Conservation (phyloP, 2,329 filamentous ascomycete species). For the Neofusicoccum laricinum region DNA sequence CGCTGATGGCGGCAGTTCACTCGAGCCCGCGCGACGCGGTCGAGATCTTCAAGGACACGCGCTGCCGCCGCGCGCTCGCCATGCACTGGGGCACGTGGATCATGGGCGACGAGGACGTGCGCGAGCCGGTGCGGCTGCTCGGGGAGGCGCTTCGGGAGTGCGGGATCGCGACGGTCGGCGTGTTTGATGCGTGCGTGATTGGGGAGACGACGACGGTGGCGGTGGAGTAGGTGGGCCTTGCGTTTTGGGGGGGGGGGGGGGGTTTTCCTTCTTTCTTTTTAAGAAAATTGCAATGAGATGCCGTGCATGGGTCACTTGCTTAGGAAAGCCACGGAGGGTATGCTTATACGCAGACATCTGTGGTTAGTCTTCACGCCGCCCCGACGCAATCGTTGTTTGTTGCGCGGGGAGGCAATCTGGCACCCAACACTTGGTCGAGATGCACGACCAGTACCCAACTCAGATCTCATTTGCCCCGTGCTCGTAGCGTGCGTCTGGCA, state of each 20-base stretch:
- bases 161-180: conserved; percentile 64
- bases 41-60: conserved; percentile 83
- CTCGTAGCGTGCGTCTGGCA: too few relatives aligned
- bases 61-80: conserved; percentile 72
- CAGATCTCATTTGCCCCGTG: too few relatives aligned
- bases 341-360: too few relatives aligned
- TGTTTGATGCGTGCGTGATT: conserved; percentile 80
- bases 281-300: too few relatives aligned
- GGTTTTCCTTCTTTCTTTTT: background rate
- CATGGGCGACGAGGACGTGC: conserved; percentile 76
- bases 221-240: background rate
- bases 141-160: conserved; percentile 67
- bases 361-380: too few relatives aligned
- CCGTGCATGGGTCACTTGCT: too few relatives aligned
- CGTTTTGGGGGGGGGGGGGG: too few relatives aligned
- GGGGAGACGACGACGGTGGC: conserved; percentile 40
- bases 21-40: conserved; percentile 83
- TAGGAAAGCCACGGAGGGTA: too few relatives aligned
- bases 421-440: too few relatives aligned
- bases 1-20: conserved; percentile 76
- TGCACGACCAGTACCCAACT: too few relatives aligned
- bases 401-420: too few relatives aligned
- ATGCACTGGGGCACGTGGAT: conserved; percentile 93
- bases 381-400: too few relatives aligned
- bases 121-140: conserved; percentile 75